phyloP scores from a whole-genome alignment of 495 filamentous ascomycete species.

The Durotheca rogersii region DNA sequence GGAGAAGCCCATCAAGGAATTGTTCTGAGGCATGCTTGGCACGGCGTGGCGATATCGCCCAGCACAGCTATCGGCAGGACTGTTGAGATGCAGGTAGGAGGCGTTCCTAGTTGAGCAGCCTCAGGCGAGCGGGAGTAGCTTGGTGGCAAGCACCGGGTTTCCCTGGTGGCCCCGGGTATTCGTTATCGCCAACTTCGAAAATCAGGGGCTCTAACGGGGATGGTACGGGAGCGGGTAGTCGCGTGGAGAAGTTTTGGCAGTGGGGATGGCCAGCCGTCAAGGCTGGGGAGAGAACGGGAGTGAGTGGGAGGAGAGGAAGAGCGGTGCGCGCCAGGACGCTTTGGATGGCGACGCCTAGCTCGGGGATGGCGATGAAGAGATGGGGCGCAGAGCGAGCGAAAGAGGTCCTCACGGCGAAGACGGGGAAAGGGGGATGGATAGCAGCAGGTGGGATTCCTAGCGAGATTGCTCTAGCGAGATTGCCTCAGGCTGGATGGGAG shows the following conservation, averaged over 20 bases:
- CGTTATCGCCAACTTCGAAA: slow-evolving; percentile 15
- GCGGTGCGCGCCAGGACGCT: slow-evolving; percentile 18
- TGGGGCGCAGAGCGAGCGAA: slow-evolving; percentile 16
- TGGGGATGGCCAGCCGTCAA: slow-evolving; percentile 1
- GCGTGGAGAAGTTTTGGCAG: not conserved
- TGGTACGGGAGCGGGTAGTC: no score
- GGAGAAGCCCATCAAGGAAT: slow-evolving; percentile 48
- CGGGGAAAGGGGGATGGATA: no score
- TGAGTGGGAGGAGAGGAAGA: not conserved
- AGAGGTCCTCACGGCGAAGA: slow-evolving; percentile 22
- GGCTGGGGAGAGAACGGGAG: not conserved
- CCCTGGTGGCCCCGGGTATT: no score
- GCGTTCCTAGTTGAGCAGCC: slow-evolving; percentile 6
- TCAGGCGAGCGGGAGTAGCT: slow-evolving; percentile 4
- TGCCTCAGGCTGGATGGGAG: no score
- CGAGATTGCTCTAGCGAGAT: no score
- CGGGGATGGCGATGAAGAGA: slow-evolving; percentile 13
- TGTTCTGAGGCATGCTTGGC: slow-evolving; percentile 43
- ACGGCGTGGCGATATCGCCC: slow-evolving; percentile 25
- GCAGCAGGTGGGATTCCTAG: not conserved
- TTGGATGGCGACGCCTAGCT: slow-evolving; percentile 25
- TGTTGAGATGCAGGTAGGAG: slow-evolving; percentile 18
- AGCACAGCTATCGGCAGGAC: no score
- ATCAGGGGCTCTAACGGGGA: no score
- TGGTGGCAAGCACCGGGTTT: no score